Base-by-base conservation (phyloP, 805 yeast genomes). In the Groenewaldozyma tartarivorans region DNA sequence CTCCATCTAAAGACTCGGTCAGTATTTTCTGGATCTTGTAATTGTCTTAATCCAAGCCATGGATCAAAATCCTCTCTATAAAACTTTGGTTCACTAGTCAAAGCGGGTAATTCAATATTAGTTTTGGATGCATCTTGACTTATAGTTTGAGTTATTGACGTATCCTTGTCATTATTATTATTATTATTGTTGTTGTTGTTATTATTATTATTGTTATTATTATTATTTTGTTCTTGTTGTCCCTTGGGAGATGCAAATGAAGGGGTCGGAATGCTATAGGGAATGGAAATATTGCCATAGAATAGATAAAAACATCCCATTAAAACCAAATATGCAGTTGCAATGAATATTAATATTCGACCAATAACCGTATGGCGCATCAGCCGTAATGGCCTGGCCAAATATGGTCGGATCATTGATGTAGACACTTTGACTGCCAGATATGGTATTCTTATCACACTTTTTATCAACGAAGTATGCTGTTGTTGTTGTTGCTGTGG, bases 1-100 rank as follows among this genome's bases (percentile, higher is more conserved):
- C 43, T 18, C 61, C 61, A 57, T 26, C 49, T 43, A 38, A 57
- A 56, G 35, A 35, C 29, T 18, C 16, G n/a, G n/a, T 35, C 29
- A 24, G 38, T 9, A 9, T 32, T 37, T 27, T 20, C 16, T 24
- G 13, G 11, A 20, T 27, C 32, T 18, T 32, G 27, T 30, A 44
- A 30, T 6, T 15, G 9, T 15, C 15, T 31, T n/a, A 36, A 40
- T 5, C 45, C 50, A 5, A 18, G 15, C 5, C 26, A 20, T 5
- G 45, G 46, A 21, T 45, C 45, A 37, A 43, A 43, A 9, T 33
- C 47, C 4, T 41, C 33, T 17, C 17, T 19, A 33, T 36, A 32
- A 30, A 18, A 27, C 35, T 33, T 20, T 19, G 33, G 29, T 24
- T 7, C 7, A 13, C 11, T 24, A 9, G 29, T 24, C 13, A 7